phyloP scores from a whole-genome alignment of 768 basidiomycete genomes.

The Xanthoconium stramineum region DNA sequence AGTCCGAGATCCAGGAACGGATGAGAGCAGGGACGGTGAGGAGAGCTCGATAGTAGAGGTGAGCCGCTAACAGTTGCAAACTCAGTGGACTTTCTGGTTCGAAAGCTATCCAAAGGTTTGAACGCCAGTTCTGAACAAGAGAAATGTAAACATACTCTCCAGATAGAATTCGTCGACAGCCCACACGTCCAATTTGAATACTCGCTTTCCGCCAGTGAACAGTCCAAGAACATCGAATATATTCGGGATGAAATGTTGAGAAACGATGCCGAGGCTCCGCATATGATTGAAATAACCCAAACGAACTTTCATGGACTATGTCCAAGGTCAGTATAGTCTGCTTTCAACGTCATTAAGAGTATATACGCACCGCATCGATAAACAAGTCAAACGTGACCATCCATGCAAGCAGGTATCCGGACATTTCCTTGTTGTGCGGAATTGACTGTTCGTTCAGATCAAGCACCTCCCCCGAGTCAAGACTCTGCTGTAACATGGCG shows the following conservation, averaged over 20 bases:
- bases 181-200: conserved; percentile 84
- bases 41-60: conserved; percentile 86
- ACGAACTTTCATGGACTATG: conserved; percentile 83
- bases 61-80: conserved; percentile 70
- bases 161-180: conserved; percentile 80
- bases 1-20: conserved; percentile 79
- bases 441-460: conserved; percentile 41
- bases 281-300: conserved; percentile 85
- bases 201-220: conserved; percentile 58
- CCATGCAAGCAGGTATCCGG: conserved; percentile 81
- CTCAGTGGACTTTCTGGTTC: conserved; percentile 50
- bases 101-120: conserved; percentile 43
- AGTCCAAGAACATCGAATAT: conserved; percentile 66
- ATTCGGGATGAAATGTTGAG: conserved; percentile 63
- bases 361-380: conserved; percentile 65
- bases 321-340: not conserved
- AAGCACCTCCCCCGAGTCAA: conserved; percentile 39
- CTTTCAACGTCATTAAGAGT: too few relatives aligned
- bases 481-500: conserved; percentile 50
- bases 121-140: not conserved
- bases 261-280: conserved; percentile 63
- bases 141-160: conserved; percentile 48
- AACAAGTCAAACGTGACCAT: conserved; percentile 88
- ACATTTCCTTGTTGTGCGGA: conserved; percentile 37
- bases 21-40: conserved; percentile 82